phyloP scores from a whole-genome alignment of 768 basidiomycete species.

The Guyanaporus albipodus region DNA sequence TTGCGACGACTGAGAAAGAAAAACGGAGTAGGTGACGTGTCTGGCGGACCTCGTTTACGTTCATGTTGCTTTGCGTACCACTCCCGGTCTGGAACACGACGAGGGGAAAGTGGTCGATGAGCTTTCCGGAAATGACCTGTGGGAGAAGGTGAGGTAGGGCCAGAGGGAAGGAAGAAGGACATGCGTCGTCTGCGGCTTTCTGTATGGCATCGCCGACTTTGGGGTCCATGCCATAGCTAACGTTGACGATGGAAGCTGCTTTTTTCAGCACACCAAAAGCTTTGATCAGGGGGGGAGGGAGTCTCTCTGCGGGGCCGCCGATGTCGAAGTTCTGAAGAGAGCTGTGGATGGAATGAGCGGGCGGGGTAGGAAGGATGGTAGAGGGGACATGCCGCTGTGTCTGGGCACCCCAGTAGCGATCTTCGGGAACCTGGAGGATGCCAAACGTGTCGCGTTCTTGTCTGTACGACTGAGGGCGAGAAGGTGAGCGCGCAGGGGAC shows the following conservation, averaged over 20 bases:
- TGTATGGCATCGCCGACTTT: constrained; percentile 87
- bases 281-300: constrained; percentile 94
- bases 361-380: not conserved
- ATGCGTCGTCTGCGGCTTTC: constrained; percentile 88
- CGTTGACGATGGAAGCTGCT: constrained; percentile 89
- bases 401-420: constrained; percentile 97
- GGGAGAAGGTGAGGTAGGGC: constrained; percentile 3
- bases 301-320: constrained; percentile 88
- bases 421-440: constrained; percentile 81
- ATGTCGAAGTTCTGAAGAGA: constrained; percentile 99
- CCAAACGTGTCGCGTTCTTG: constrained; percentile 94
- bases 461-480: constrained; percentile 54
- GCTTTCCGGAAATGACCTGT: constrained; percentile 93
- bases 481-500: not conserved
- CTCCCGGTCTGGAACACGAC: constrained; percentile 99
- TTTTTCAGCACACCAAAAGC: constrained; percentile 98
- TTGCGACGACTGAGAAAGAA: constrained; percentile 23
- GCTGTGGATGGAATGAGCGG: constrained; percentile 36
- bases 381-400: constrained; percentile 71
- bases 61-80: constrained; percentile 99
- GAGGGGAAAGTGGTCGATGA: constrained; percentile 93
- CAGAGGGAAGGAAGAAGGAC: constrained; percentile 16
- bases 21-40: not conserved
- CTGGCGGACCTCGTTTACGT: constrained; percentile 79
- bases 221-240: constrained; percentile 84